Conservation (phyloP, 202 grass and related monocot species). For the Carex arenaria region DNA sequence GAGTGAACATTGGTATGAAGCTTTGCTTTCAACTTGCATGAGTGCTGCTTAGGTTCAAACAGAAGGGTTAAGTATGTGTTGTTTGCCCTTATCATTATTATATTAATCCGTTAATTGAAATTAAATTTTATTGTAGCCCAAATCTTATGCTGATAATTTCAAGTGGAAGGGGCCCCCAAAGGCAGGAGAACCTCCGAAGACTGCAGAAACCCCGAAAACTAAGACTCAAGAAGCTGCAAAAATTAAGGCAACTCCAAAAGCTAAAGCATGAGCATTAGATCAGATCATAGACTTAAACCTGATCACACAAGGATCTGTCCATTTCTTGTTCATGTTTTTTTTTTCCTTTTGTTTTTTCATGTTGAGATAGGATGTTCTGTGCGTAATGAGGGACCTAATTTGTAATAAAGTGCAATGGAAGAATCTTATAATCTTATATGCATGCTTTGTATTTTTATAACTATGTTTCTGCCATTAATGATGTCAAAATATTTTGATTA, state of each 20-base stretch:
- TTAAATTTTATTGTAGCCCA: constrained; percentile 30
- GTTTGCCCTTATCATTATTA: background rate
- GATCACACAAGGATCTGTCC: background rate
- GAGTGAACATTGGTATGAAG: background rate
- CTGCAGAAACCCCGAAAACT: background rate
- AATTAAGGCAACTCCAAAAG: background rate
- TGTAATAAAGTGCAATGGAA: constrained; percentile 11
- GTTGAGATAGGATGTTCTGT: background rate
- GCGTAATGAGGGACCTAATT: background rate
- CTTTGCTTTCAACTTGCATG: background rate
- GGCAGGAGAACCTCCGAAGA: constrained; percentile 13
- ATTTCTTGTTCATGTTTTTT: background rate
- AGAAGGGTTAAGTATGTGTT: background rate
- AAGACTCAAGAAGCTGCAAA: constrained; percentile 6
- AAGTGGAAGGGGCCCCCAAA: constrained; percentile 78
- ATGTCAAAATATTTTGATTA: background rate
- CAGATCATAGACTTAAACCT: background rate
- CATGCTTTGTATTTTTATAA: background rate
- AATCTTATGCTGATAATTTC: constrained; percentile 87
- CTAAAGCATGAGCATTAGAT: background rate
- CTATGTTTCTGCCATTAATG: background rate
- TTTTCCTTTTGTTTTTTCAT: background rate
- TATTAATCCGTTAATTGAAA: background rate
- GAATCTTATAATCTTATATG: background rate
- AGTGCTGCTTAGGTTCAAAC: background rate